Conservation (phyloP, 1,284 basidiomycete species). For the Farysia itapuensis region DNA sequence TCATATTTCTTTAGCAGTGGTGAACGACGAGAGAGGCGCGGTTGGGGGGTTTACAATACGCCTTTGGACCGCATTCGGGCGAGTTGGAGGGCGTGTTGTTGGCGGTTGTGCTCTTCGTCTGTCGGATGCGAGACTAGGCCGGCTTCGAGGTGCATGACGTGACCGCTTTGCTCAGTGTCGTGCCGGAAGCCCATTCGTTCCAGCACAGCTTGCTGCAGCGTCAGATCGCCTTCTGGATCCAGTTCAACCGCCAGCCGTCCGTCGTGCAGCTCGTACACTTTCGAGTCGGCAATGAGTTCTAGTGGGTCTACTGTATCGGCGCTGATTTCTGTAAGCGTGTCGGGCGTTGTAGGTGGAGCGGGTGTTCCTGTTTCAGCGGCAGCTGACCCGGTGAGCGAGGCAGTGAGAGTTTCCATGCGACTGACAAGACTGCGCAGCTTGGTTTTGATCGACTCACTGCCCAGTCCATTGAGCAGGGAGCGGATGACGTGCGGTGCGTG, state of each 20-base stretch:
- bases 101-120: slow-evolving; percentile 2
- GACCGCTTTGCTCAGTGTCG: no score
- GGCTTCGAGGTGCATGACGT: background rate
- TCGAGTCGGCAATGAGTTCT: background rate
- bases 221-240: background rate
- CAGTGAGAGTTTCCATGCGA: background rate
- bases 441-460: slow-evolving; percentile 23
- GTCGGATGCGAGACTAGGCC: background rate
- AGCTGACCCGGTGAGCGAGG: no score
- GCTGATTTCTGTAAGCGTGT: background rate
- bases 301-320: background rate
- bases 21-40: no score
- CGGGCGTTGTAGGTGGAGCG: background rate
- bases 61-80: slow-evolving; percentile 25
- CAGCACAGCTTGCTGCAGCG: background rate
- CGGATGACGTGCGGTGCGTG: slow-evolving; percentile 17
- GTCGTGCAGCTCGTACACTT: slow-evolving; percentile 1
- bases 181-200: background rate
- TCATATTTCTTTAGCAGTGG: no score
- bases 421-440: slow-evolving; percentile 20
- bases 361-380: background rate
- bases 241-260: background rate
- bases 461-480: slow-evolving; percentile 18
- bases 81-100: slow-evolving; percentile 4
- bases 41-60: no score